Evolutionary conservation across 192 early-diverging fungal genomes (phyloP).

Genomic region (Entomortierella beljakovae): DNA sequence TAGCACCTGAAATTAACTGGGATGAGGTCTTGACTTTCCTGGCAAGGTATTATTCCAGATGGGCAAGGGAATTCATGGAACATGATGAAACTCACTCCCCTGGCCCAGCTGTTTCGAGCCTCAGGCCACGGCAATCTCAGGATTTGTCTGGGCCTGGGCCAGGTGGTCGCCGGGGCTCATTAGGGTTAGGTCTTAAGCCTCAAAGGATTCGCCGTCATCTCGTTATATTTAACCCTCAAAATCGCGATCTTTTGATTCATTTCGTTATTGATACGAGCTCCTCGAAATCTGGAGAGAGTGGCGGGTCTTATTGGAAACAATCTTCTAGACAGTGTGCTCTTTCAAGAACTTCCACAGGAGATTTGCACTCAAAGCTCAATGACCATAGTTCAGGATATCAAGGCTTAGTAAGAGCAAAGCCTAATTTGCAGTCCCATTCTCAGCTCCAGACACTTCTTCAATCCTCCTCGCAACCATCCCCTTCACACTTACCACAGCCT

Average conservation of each 20-base stretch:
- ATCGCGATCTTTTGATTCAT: slow-evolving; percentile 50
- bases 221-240: slow-evolving; percentile 57
- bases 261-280: slow-evolving; percentile 50
- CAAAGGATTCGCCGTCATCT: slow-evolving; percentile 41
- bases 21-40: slow-evolving; percentile 51
- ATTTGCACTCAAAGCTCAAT: slow-evolving; percentile 5
- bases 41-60: slow-evolving; percentile 32
- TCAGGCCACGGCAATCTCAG: slow-evolving; percentile 1
- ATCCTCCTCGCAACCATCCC: slow-evolving; percentile 16
- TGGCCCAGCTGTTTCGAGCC: slow-evolving; percentile 27
- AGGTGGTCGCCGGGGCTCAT: slow-evolving; percentile 3
- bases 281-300: background rate
- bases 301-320: background rate
- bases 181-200: background rate
- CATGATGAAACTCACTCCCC: slow-evolving; percentile 28
- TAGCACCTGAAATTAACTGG: slow-evolving; percentile 52
- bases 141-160: too few species aligned
- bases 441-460: slow-evolving; percentile 31
- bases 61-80: slow-evolving; percentile 53
- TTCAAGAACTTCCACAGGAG: slow-evolving; percentile 8
- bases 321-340: background rate
- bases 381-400: background rate
- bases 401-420: background rate
- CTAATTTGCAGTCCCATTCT: slow-evolving; percentile 28
- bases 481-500: slow-evolving; percentile 4